Percentiles rank a stretch among this genome's conserved stretches.
These are phyloP conservation scores for Botrytis sinoallii DNA, from an alignment of 2,329 filamentous ascomycete genomes.

Conservation along the genomic window DNA sequence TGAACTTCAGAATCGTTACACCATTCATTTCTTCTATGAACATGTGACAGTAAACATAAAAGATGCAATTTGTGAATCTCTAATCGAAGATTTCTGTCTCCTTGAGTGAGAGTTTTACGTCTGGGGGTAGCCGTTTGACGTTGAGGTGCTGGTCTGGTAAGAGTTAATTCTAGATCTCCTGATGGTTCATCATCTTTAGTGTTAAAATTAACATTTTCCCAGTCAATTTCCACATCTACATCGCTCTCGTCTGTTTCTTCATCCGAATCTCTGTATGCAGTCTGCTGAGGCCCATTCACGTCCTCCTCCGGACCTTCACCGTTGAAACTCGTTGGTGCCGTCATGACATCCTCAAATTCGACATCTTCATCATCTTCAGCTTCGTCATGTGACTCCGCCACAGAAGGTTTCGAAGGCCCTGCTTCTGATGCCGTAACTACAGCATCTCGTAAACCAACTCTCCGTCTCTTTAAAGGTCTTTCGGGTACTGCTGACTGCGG, in stretches of 20 bases:
- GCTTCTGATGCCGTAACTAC: slow-evolving; percentile 16
- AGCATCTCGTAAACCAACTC: slow-evolving; percentile 25
- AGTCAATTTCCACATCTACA: slow-evolving; percentile 49
- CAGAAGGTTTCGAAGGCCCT: slow-evolving; percentile 19
- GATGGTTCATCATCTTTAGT: slow-evolving; percentile 33
- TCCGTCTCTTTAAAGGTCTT: slow-evolving; percentile 40
- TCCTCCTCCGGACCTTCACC: neutral
- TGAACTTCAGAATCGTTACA: slow-evolving; percentile 76
- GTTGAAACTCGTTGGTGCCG: neutral
- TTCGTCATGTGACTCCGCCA: slow-evolving; percentile 16
- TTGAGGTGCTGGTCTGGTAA: slow-evolving; percentile 30
- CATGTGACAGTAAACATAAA: slow-evolving; percentile 76
- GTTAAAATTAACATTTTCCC: slow-evolving; percentile 57
- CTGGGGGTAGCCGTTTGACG: slow-evolving; percentile 21
- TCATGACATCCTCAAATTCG: slow-evolving; percentile 37
- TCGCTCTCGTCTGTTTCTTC: slow-evolving; percentile 54
- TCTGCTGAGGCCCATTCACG: slow-evolving; percentile 35
- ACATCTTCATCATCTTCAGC: slow-evolving; percentile 33
- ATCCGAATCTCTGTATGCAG: slow-evolving; percentile 48
- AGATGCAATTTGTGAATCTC: slow-evolving; percentile 85
- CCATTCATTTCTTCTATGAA: slow-evolving; percentile 77
- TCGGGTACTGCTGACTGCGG: slow-evolving; percentile 34
- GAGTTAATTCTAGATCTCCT: slow-evolving; percentile 38
- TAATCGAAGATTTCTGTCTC: slow-evolving; percentile 57
- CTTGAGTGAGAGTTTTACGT: slow-evolving; percentile 51